phyloP scores from a whole-genome alignment of 2,329 filamentous ascomycete species.

The Aspergillus spinulosporus region DNA sequence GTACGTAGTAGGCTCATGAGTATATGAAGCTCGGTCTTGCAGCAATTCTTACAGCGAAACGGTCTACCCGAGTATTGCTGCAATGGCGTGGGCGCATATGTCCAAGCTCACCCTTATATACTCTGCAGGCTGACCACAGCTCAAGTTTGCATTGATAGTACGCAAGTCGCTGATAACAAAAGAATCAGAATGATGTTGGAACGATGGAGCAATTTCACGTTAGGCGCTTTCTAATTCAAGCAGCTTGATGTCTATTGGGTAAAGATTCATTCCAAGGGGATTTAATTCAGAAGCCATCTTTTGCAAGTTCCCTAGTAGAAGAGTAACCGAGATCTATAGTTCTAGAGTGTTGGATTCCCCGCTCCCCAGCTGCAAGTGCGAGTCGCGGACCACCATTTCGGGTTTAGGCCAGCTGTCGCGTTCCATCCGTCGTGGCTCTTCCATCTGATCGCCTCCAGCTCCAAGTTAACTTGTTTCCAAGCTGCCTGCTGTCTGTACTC shows the following conservation, averaged over 20 bases:
- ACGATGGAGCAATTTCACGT: neutral
- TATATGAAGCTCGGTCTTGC: too few species aligned
- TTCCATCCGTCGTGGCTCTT: constrained; percentile 26
- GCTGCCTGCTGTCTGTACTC: constrained; percentile 30
- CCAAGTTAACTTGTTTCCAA: constrained; percentile 16
- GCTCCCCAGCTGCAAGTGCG: constrained; percentile 20
- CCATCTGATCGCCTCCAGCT: constrained; percentile 25
- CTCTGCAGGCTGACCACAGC: too few species aligned
- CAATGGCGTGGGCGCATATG: too few species aligned
- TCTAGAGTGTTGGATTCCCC: constrained; percentile 16
- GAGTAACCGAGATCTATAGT: neutral
- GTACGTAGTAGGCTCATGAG: too few species aligned
- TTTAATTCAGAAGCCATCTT: too few species aligned
- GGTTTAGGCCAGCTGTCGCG: constrained; percentile 36
- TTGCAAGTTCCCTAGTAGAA: neutral
- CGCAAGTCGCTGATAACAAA: too few species aligned
- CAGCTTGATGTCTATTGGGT: too few species aligned
- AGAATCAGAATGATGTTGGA: neutral
- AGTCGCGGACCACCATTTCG: constrained; percentile 16
- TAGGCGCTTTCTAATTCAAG: neutral
- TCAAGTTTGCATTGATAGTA: too few species aligned
- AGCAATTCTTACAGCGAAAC: too few species aligned
- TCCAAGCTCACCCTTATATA: too few species aligned
- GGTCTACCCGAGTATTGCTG: too few species aligned
- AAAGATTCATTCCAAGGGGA: too few species aligned